Percentiles rank a stretch among this genome's conserved stretches.
phyloP scores from a whole-genome alignment of 306 rosid species.

The Rosa chinensis region DNA sequence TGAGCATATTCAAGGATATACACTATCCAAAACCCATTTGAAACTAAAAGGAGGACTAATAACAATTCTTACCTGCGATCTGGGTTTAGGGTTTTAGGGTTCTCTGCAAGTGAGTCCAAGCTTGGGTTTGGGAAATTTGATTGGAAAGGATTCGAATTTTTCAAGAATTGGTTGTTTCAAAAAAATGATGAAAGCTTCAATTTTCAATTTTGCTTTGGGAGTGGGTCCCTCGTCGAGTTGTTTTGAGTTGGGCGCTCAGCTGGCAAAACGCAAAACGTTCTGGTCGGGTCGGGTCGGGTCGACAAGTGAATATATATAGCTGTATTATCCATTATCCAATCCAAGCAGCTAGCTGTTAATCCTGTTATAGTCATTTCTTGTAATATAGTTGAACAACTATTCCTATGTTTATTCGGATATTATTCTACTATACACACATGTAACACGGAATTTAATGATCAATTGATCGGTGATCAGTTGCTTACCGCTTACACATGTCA shows the following conservation, averaged over 20 bases:
- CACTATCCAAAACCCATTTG: not conserved
- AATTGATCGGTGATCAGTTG: no score
- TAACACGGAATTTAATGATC: no score
- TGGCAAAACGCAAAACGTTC: no score
- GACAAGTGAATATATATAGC: no score
- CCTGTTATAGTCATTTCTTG: no score
- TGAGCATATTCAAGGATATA: not conserved
- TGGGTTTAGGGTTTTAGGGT: not conserved
- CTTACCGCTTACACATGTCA: no score
- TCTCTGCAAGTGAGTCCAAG: not conserved
- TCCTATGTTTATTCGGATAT: no score
- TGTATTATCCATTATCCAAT: no score
- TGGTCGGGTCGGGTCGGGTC: not conserved
- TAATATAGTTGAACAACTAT: no score
- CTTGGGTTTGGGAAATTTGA: not conserved
- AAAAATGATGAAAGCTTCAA: not conserved
- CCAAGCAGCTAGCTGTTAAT: no score
- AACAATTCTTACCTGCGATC: not conserved
- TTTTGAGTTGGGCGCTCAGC: not conserved
- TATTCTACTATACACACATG: no score
- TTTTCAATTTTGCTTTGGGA: not conserved
- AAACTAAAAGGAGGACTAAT: not conserved
- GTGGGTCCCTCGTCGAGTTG: slow-evolving; percentile 5
- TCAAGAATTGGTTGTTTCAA: not conserved
- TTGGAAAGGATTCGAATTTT: not conserved